phyloP scores from a whole-genome alignment of 2,329 filamentous ascomycete species.

The Arthrinium puccinioides region DNA sequence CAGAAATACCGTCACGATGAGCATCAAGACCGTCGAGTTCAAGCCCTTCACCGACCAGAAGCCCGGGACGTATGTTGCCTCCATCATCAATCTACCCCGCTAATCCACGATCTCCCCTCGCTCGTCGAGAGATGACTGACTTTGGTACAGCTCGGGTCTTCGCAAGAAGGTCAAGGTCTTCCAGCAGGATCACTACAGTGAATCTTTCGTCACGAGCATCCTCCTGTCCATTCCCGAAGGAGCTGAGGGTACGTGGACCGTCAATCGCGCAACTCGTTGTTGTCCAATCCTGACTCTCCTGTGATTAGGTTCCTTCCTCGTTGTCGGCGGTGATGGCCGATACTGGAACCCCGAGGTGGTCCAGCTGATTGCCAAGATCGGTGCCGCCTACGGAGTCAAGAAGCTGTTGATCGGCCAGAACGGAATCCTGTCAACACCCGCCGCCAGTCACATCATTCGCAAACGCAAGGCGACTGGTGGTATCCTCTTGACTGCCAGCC shows the following conservation, averaged over 20 bases:
- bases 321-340: conserved; percentile 94
- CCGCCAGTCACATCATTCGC: conserved; percentile 91
- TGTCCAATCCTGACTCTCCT: not conserved
- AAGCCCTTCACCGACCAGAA: conserved; percentile 93
- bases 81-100: conserved; percentile 23
- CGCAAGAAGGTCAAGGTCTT: conserved; percentile 99
- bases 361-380: conserved; percentile 95
- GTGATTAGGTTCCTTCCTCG: conserved; percentile 70
- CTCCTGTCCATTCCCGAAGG: conserved; percentile 95
- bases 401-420: conserved; percentile 95
- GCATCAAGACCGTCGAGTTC: conserved; percentile 69
- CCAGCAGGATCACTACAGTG: conserved; percentile 90
- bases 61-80: conserved; percentile 83
- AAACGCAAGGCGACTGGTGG: conserved; percentile 93
- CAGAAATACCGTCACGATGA: conserved; percentile 47
- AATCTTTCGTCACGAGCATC: conserved; percentile 91
- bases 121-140: conserved; percentile 5
- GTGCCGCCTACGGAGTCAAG: conserved; percentile 95
- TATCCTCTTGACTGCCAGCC: conserved; percentile 92
- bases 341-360: conserved; percentile 97
- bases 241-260: conserved; percentile 53
- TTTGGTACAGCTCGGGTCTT: conserved; percentile 71
- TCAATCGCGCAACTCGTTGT: not conserved
- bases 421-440: conserved; percentile 93
- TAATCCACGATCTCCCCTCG: conserved; percentile 9